Percentiles rank a stretch among this genome's conserved stretches.
phyloP scores from a whole-genome alignment of 257 asterid genomes.

The Solanum rostratum region DNA sequence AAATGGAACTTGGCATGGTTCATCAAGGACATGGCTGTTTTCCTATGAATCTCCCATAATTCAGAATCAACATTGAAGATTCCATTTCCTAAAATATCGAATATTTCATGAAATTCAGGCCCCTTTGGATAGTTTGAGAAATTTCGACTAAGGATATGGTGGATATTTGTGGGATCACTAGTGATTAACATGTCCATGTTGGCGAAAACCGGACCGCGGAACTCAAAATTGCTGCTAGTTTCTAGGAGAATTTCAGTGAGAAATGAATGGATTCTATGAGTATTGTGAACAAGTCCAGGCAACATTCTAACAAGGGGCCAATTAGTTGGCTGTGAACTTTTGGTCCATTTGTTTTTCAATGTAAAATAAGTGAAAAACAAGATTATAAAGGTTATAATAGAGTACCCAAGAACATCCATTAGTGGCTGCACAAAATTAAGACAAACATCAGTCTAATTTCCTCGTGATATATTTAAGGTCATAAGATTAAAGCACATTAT shows the following conservation, averaged over 20 bases:
- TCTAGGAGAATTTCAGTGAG: not conserved
- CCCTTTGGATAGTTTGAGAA: slow-evolving; percentile 5
- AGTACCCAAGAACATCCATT: not conserved
- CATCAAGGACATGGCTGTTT: not conserved
- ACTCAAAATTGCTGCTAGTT: not conserved
- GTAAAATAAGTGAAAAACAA: not conserved
- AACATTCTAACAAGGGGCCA: not conserved
- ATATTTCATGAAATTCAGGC: not conserved
- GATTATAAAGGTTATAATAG: not conserved
- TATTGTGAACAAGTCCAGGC: not conserved
- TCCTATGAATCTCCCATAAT: not conserved
- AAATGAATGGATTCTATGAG: not conserved
- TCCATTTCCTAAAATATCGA: not conserved
- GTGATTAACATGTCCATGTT: not conserved
- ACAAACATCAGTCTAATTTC: not conserved
- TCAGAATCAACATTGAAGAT: not conserved
- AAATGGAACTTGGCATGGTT: not conserved
- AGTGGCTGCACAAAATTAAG: not conserved
- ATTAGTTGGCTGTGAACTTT: not conserved
- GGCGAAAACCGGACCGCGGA: not conserved
- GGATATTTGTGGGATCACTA: not conserved
- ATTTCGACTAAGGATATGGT: not conserved
- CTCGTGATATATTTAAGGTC: no score
- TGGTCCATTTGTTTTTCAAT: not conserved
- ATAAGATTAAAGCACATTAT: no score